Evolutionary conservation across 2,329 filamentous ascomycete species (phyloP).

Genomic region (Arthrobotrys megalospora): DNA sequence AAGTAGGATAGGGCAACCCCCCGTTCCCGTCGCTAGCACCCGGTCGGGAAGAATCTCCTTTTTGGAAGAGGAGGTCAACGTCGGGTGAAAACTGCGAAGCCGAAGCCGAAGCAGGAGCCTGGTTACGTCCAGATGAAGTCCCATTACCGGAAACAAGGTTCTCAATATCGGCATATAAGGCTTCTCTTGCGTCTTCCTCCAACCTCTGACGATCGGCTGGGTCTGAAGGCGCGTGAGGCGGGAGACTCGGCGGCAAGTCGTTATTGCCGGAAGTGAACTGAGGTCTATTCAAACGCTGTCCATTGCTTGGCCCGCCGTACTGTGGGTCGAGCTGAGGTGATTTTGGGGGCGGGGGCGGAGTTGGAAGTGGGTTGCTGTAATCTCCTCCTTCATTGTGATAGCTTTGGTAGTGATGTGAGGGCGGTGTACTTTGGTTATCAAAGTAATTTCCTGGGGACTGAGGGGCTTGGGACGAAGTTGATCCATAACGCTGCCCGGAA

Average conservation of each 20-base stretch:
- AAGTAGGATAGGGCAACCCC: slow-evolving; percentile 41
- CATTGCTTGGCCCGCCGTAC: slow-evolving; percentile 30
- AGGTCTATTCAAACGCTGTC: slow-evolving; percentile 23
- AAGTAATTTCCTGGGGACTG: slow-evolving; percentile 52
- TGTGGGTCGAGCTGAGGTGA: slow-evolving; percentile 51
- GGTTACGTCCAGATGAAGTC: not conserved
- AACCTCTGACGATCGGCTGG: slow-evolving; percentile 41
- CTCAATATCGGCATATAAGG: slow-evolving; percentile 57
- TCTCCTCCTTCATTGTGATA: slow-evolving; percentile 51
- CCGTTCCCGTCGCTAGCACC: slow-evolving; percentile 23
- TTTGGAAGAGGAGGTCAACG: slow-evolving; percentile 58
- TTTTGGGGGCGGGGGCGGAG: slow-evolving; percentile 65
- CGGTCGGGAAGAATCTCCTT: slow-evolving; percentile 11
- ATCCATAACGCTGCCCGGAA: slow-evolving; percentile 35
- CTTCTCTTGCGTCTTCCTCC: slow-evolving; percentile 52
- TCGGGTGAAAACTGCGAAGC: slow-evolving; percentile 46
- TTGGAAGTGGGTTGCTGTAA: slow-evolving; percentile 62
- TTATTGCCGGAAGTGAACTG: slow-evolving; percentile 34
- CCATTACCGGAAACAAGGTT: slow-evolving; percentile 40
- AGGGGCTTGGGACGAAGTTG: slow-evolving; percentile 35
- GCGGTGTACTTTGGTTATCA: slow-evolving; percentile 31
- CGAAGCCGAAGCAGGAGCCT: slow-evolving; percentile 9
- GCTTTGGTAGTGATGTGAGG: slow-evolving; percentile 43
- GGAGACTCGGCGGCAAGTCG: slow-evolving; percentile 45
- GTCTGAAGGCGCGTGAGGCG: slow-evolving; percentile 34